These are phyloP conservation scores for Suaeda aralocaspica DNA, from an alignment of 148 eudicot species.

Conservation along the genomic window DNA sequence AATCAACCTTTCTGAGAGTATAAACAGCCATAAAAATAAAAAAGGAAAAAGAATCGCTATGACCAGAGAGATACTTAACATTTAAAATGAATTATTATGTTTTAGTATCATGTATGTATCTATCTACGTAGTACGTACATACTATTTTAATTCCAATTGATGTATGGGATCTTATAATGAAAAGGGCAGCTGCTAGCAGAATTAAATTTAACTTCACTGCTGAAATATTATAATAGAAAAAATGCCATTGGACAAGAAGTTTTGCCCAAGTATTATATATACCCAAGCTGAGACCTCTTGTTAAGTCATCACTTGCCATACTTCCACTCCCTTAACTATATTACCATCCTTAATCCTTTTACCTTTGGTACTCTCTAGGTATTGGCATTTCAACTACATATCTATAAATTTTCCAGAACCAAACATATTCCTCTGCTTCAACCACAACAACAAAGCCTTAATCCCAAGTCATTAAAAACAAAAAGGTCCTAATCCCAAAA, in stretches of 20 bases:
- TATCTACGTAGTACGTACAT: too few species aligned
- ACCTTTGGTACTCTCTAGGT: neutral
- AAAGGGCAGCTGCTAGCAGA: neutral
- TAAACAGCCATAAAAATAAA: too few species aligned
- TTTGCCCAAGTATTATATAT: conserved; percentile 17
- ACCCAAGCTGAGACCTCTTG: conserved; percentile 15
- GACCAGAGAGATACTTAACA: too few species aligned
- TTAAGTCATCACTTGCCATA: conserved; percentile 14
- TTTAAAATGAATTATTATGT: too few species aligned
- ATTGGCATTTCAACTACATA: neutral
- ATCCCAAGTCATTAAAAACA: too few species aligned
- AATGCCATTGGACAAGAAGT: neutral
- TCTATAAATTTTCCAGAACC: conserved; percentile 1
- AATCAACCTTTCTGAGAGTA: too few species aligned
- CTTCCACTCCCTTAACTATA: conserved; percentile 5
- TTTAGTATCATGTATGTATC: too few species aligned
- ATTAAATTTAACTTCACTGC: conserved; percentile 6
- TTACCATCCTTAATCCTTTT: neutral
- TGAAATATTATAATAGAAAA: conserved; percentile 12
- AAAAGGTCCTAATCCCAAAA: too few species aligned
- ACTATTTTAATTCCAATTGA: neutral
- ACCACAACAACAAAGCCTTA: too few species aligned
- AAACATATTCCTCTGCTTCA: neutral
- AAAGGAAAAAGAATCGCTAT: too few species aligned
- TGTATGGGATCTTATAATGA: conserved; percentile 5